These are phyloP conservation scores for Penicillium bovifimosum DNA, from an alignment of 495 filamentous ascomycete genomes.

Conservation along the genomic window DNA sequence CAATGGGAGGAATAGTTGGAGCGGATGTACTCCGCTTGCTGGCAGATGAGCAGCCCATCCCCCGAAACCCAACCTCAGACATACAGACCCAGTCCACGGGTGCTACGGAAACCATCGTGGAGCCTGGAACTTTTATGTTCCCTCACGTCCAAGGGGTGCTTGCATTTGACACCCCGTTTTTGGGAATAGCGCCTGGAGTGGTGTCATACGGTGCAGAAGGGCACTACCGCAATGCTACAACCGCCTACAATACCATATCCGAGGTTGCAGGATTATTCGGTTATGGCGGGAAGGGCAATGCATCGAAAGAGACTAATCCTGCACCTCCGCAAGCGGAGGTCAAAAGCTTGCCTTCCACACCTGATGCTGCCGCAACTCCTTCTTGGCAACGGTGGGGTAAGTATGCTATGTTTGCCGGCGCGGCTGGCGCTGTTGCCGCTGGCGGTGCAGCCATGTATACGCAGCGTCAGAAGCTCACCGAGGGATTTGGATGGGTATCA, in stretches of 20 bases:
- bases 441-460: slow-evolving; percentile 85
- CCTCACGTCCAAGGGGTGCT: slow-evolving; percentile 76
- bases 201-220: slow-evolving; percentile 84
- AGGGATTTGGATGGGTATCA: slow-evolving; percentile 72
- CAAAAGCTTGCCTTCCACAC: slow-evolving; percentile 24
- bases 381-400: slow-evolving; percentile 72
- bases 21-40: slow-evolving; percentile 76
- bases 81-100: slow-evolving; percentile 12
- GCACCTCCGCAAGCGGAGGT: slow-evolving; percentile 5
- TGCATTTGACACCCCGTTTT: slow-evolving; percentile 91
- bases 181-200: slow-evolving; percentile 84
- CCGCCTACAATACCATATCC: slow-evolving; percentile 63
- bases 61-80: slow-evolving; percentile 20
- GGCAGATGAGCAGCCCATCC: slow-evolving; percentile 61
- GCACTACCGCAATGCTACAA: slow-evolving; percentile 68
- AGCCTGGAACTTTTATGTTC: slow-evolving; percentile 49
- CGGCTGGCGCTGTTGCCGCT: slow-evolving; percentile 72
- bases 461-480: slow-evolving; percentile 68
- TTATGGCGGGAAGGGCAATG: slow-evolving; percentile 38
- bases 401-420: slow-evolving; percentile 77
- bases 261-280: slow-evolving; percentile 58
- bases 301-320: slow-evolving; percentile 13
- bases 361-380: slow-evolving; percentile 50
- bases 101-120: slow-evolving; percentile 20
- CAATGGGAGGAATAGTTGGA: slow-evolving; percentile 96